These are phyloP conservation scores for Pythium brachiatum DNA, from an alignment of 352 stramenopile species.

Conservation along the genomic window DNA sequence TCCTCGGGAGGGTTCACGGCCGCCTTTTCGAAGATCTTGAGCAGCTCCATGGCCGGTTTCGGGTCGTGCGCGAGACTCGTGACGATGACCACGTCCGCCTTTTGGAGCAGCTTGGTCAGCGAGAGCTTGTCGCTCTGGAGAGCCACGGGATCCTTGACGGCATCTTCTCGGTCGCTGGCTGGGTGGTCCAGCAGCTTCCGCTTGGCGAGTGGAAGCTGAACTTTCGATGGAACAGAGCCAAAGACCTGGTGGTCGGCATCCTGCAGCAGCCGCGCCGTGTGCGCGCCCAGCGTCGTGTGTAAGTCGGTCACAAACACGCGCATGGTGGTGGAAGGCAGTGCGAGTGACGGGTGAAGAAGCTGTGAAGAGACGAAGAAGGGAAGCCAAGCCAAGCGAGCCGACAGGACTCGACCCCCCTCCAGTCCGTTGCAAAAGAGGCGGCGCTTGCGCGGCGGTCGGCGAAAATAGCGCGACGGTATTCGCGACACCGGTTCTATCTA, in stretches of 20 bases:
- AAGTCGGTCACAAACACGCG: constrained; percentile 77
- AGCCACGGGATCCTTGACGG: constrained; percentile 54
- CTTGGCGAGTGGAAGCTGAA: constrained; percentile 42
- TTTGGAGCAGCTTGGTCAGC: constrained; percentile 54
- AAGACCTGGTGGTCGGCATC: constrained; percentile 68
- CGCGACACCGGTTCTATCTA: background rate
- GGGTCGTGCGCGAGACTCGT: constrained; percentile 48
- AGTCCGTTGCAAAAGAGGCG: background rate
- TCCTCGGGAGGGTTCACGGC: constrained; percentile 25
- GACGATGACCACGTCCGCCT: constrained; percentile 50
- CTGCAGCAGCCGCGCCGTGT: constrained; percentile 55
- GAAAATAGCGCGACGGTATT: background rate
- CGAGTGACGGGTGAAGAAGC: background rate
- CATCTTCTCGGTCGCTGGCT: constrained; percentile 43
- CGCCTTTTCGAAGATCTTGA: constrained; percentile 66
- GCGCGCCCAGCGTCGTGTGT: constrained; percentile 48
- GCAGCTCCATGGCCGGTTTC: constrained; percentile 58
- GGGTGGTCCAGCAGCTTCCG: constrained; percentile 56
- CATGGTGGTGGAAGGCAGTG: constrained; percentile 28
- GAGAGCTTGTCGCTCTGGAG: constrained; percentile 41
- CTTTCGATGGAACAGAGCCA: constrained; percentile 46
- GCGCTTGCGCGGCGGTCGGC: background rate
- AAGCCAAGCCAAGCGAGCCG: too few relatives aligned
- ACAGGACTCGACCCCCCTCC: background rate
- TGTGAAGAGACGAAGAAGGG: constrained; percentile 23